Base-by-base conservation (phyloP, 306 rosid species). In the Hippophae rhamnoides region DNA sequence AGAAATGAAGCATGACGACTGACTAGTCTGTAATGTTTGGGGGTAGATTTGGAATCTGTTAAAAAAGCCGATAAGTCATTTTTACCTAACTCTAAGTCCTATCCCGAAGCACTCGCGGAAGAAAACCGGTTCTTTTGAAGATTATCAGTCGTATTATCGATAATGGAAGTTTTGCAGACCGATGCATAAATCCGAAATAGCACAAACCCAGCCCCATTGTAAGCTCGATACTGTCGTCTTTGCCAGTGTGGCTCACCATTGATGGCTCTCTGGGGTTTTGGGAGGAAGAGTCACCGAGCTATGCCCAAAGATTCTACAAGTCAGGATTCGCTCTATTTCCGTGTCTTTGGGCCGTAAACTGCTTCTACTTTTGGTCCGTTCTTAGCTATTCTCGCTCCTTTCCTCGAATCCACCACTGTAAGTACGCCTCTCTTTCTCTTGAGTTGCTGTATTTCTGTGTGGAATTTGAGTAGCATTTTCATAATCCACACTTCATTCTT, bases 301-400 rank as follows among this genome's bases (percentile, higher is more conserved):
- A 86, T 72, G 90, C 96, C 0, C 74, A 90, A n/a, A 55, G 81
- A 31, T 88, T 92, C 77, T 92, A 80, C 74, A 82, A 78, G 54
- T 92, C 82, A 55, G 99, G 99, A 0, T 92, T 85, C 66, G 80
- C 81, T 0, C 71, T 92, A 52, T 93, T 92, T 45, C 99, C 99
- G 12, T 78, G 76, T 56, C 96, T 92, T 45, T 92, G 99, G 99
- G 97, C 94, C 48, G 76, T 92, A 63, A 92, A 92, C 62, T 92
- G 96, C 85, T 92, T 82, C 79, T 92, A 88, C 86, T 92, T 92
- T 78, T 92, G 96, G 96, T 95, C 99, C 5, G 95, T 81, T 38
- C 92, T 92, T 55, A 89, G 89, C 49, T 79, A 85, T 55, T 57
- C 93, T 9, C 84, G 68, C 60, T 85, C 96, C 13, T 92, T 82